Evolutionary conservation across 176 grass and related monocot species (phyloP), one percentile per base, ranked within the genome.

Genomic region (Saccharum officinarum): DNA sequence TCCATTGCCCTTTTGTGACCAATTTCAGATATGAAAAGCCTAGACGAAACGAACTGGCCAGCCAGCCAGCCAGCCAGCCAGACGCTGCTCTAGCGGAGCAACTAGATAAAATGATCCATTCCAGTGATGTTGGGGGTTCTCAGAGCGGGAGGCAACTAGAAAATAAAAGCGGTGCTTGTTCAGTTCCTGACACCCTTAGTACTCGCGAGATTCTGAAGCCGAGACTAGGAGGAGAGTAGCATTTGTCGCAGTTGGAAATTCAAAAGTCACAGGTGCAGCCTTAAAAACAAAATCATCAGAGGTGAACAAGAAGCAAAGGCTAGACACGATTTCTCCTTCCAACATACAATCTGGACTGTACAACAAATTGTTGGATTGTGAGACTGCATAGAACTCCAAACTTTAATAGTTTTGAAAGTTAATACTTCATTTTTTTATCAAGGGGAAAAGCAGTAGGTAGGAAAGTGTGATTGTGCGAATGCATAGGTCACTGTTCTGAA

Each of bases 201-300:
- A 70, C 63, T 31, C 42, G 8, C 72, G 63, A 80, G 37, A 52
- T 46, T 61, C 47, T 80, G n/a, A 85, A 74, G 67, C 65, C 75
- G 71, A 83, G 41, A 73, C 69, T 18, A 92, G 45, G 76, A 82
- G 85, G 83, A 82, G 83, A 79, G 90, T 90, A 54, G 93, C 93
- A 38, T 95, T 90, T 75, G 49, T 92, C 6, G 41, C 90, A n/a
- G 90, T 92, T 54, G 84, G 90, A 77, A 86, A 85, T n/a, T 23
- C 83, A 37, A 80, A 75, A 39, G 28, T 66, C 37, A 66, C 79
- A 15, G 73, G 50, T 47, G 61, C 66, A 18, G 4, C 76, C 0
- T 49, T 67, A 7, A 77, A 77, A 52, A 84, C 75, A 36, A 82
- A 63, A 66, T 81, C 67, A 25, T 41, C 31, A 18, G 15, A 36